Evolutionary conservation across 495 filamentous ascomycete genomes (phyloP).

Genomic region (Annulohypoxylon moriforme): DNA sequence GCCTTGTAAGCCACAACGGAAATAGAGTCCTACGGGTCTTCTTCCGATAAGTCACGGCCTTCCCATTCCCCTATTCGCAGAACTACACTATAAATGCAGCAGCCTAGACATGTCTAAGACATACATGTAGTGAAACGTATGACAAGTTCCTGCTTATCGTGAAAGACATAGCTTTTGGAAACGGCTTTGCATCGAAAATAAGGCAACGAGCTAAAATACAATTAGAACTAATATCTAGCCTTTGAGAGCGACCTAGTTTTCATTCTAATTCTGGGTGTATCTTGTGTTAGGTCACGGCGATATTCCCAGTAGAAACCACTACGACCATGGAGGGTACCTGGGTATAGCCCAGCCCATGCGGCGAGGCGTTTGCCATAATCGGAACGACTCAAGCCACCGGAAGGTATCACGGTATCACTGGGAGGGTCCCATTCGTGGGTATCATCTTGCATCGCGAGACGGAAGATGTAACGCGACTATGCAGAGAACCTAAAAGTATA

Average conservation of each 20-base stretch:
- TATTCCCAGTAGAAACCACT: neutral
- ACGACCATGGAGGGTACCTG: constrained; percentile 5
- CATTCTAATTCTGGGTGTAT: neutral
- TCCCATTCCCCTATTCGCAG: neutral
- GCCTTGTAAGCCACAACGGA: neutral
- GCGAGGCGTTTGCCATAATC: constrained; percentile 20
- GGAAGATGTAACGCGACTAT: constrained; percentile 26
- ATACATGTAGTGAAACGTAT: constrained; percentile 21
- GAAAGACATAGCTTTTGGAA: neutral
- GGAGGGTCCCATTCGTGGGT: constrained; percentile 20
- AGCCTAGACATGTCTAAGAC: constrained; percentile 4
- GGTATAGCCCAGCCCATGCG: constrained; percentile 6
- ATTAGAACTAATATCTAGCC: neutral
- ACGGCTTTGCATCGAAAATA: neutral
- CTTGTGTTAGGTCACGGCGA: neutral
- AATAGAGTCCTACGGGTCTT: neutral
- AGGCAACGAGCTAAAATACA: neutral
- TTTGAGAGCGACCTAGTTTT: neutral
- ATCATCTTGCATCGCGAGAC: constrained; percentile 10
- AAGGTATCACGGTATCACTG: constrained; percentile 13
- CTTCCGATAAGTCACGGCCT: neutral
- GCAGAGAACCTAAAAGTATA: constrained; percentile 27
- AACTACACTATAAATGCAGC: constrained; percentile 9
- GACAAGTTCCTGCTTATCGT: constrained; percentile 1
- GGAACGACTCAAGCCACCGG: constrained; percentile 30